A percentile compares a stretch with the other conserved stretches of the same genome.
These are phyloP conservation scores for Fusarium torreyae DNA, from an alignment of 2,329 filamentous ascomycete genomes.

Conservation along the genomic window DNA sequence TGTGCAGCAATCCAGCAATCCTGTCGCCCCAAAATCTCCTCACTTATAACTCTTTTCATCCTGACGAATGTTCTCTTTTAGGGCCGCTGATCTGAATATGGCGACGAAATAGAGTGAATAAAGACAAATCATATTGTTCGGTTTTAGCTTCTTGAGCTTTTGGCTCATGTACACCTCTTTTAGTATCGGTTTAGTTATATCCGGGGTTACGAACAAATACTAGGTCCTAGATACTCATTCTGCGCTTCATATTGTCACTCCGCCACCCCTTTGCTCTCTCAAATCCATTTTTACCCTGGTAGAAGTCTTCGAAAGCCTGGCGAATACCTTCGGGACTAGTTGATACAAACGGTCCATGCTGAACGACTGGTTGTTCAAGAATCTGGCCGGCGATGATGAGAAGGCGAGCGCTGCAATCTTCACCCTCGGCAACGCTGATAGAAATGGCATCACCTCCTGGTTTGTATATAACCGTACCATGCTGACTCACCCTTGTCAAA, in stretches of 20 bases:
- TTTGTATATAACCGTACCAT: constrained; percentile 4
- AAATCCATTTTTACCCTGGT: constrained; percentile 7
- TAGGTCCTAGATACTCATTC: neutral
- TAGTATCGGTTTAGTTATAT: too few relatives aligned
- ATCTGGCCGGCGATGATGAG: constrained; percentile 13
- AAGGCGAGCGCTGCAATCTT: neutral
- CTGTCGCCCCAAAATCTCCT: too few relatives aligned
- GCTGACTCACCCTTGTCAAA: neutral
- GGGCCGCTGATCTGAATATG: too few relatives aligned
- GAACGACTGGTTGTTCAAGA: constrained; percentile 13
- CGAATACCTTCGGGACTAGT: constrained; percentile 6
- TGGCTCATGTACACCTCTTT: too few relatives aligned
- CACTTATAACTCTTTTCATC: too few relatives aligned
- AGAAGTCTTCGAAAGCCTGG: constrained; percentile 18
- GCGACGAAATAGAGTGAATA: too few relatives aligned
- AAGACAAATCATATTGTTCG: too few relatives aligned
- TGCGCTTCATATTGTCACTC: constrained; percentile 4
- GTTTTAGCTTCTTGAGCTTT: too few relatives aligned
- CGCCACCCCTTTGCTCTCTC: constrained; percentile 11
- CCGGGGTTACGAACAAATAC: too few relatives aligned
- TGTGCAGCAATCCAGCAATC: too few relatives aligned
- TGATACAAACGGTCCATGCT: constrained; percentile 15
- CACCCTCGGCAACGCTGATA: neutral
- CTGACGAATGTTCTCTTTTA: too few relatives aligned
- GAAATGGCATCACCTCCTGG: constrained; percentile 1